These are phyloP conservation scores for Penicillium samsonianum DNA, from an alignment of 495 filamentous ascomycete genomes.

Conservation along the genomic window DNA sequence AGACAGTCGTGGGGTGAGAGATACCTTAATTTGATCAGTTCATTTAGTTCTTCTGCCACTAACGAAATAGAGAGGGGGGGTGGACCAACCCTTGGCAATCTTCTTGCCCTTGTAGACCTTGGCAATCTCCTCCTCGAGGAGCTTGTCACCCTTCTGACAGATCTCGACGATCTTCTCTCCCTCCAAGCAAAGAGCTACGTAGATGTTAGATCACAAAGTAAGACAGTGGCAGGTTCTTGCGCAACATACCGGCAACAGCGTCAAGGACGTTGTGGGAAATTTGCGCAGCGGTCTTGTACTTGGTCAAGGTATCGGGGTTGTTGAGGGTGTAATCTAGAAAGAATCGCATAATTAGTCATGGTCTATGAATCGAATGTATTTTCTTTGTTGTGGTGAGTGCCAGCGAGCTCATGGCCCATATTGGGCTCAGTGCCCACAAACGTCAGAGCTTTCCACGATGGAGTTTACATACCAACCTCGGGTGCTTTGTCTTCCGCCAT, in stretches of 20 bases:
- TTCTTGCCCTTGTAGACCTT: conserved; percentile 99
- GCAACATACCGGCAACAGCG: conserved; percentile 64
- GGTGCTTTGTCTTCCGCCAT: conserved; percentile 46
- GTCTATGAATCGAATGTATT: not conserved
- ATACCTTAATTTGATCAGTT: conserved; percentile 59
- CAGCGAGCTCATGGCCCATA: conserved; percentile 18
- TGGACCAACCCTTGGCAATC: conserved; percentile 73
- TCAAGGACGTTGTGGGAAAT: conserved; percentile 96
- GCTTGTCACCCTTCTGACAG: conserved; percentile 93
- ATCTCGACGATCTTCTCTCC: conserved; percentile 89
- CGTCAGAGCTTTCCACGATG: conserved; percentile 43
- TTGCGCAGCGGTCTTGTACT: conserved; percentile 93
- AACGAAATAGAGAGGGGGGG: not conserved
- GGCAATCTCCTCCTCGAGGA: conserved; percentile 86
- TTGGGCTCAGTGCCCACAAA: conserved; percentile 38
- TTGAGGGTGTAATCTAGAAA: conserved; percentile 83
- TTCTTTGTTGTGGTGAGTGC: not conserved
- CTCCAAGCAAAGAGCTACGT: conserved; percentile 70
- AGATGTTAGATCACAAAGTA: conserved; percentile 24
- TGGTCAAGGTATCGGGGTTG: conserved; percentile 97
- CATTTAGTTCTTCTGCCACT: not conserved
- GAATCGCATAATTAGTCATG: conserved; percentile 1
- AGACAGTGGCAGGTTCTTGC: not conserved
- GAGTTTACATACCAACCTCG: conserved; percentile 49
- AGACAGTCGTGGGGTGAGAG: conserved; percentile 92